Conservation (phyloP, 768 basidiomycete genomes). For the Dioszegia aurantiaca region DNA sequence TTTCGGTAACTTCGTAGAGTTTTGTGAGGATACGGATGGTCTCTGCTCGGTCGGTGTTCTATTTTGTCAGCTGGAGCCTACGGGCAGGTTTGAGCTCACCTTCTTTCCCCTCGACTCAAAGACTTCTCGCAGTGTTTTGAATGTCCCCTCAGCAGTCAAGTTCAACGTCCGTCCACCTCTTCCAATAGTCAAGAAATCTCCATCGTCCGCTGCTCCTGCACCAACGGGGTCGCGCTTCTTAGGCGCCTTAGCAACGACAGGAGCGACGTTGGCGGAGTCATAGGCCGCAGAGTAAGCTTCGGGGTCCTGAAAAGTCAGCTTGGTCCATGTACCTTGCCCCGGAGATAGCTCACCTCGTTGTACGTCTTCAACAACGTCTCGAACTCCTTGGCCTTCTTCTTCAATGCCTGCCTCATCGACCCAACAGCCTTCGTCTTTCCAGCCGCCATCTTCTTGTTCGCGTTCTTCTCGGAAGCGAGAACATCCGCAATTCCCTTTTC, state of each 20-base stretch:
- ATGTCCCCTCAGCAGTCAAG: slow-evolving; percentile 70
- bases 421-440: slow-evolving; percentile 89
- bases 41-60: slow-evolving; percentile 96
- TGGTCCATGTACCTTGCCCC: not conserved
- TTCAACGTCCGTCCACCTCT: slow-evolving; percentile 80
- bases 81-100: slow-evolving; percentile 56
- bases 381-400: slow-evolving; percentile 83
- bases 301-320: slow-evolving; percentile 64
- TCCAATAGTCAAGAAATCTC: slow-evolving; percentile 82
- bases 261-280: slow-evolving; percentile 48
- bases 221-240: slow-evolving; percentile 45
- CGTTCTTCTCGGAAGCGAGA: slow-evolving; percentile 79
- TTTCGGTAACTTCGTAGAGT: slow-evolving; percentile 77
- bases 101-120: slow-evolving; percentile 96
- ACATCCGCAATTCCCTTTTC: slow-evolving; percentile 73
- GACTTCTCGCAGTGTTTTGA: slow-evolving; percentile 85
- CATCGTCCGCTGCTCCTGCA: slow-evolving; percentile 42
- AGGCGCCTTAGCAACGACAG: slow-evolving; percentile 55
- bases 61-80: slow-evolving; percentile 7
- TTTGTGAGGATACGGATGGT: slow-evolving; percentile 88
- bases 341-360: slow-evolving; percentile 60
- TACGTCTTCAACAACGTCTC: slow-evolving; percentile 76
- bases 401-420: slow-evolving; percentile 96
- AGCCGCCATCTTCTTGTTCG: slow-evolving; percentile 93
- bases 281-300: slow-evolving; percentile 81